Evolutionary conservation across 2,329 filamentous ascomycete genomes (phyloP).

Genomic region (Stagonosporopsis cucurbitacearum): DNA sequence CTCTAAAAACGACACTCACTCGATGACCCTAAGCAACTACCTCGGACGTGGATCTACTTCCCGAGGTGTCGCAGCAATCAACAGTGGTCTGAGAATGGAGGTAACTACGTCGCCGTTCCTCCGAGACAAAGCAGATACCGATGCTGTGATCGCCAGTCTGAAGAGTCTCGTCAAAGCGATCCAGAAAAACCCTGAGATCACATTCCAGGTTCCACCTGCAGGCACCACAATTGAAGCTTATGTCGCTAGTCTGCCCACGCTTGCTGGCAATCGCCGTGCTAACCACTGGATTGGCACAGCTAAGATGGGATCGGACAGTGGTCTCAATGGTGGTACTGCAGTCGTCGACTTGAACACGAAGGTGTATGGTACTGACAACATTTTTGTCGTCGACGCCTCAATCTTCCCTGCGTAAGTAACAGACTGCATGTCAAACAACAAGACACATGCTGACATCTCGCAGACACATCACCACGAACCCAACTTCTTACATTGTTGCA

Average conservation of each 20-base stretch:
- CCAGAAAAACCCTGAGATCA: slow-evolving; percentile 60
- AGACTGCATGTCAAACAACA: no score
- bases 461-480: slow-evolving; percentile 48
- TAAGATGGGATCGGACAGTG: slow-evolving; percentile 59
- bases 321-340: slow-evolving; percentile 51
- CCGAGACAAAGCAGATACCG: slow-evolving; percentile 62
- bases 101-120: slow-evolving; percentile 68
- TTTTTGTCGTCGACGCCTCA: slow-evolving; percentile 57
- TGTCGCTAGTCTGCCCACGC: slow-evolving; percentile 56
- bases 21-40: slow-evolving; percentile 59
- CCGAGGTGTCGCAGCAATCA: slow-evolving; percentile 67
- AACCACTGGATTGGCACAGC: slow-evolving; percentile 63
- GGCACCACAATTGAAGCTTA: slow-evolving; percentile 62
- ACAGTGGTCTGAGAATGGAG: slow-evolving; percentile 61
- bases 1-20: slow-evolving; percentile 49
- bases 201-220: slow-evolving; percentile 61
- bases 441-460: slow-evolving; percentile 19
- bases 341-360: slow-evolving; percentile 60
- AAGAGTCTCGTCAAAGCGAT: slow-evolving; percentile 65
- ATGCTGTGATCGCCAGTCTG: slow-evolving; percentile 69
- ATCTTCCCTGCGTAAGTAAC: slow-evolving; percentile 51
- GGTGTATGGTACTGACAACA: slow-evolving; percentile 56
- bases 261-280: slow-evolving; percentile 48
- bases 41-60: slow-evolving; percentile 70
- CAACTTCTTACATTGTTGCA: slow-evolving; percentile 47